phyloP scores from a whole-genome alignment of 306 rosid genomes.

The Pterocarpus macrocarpus region DNA sequence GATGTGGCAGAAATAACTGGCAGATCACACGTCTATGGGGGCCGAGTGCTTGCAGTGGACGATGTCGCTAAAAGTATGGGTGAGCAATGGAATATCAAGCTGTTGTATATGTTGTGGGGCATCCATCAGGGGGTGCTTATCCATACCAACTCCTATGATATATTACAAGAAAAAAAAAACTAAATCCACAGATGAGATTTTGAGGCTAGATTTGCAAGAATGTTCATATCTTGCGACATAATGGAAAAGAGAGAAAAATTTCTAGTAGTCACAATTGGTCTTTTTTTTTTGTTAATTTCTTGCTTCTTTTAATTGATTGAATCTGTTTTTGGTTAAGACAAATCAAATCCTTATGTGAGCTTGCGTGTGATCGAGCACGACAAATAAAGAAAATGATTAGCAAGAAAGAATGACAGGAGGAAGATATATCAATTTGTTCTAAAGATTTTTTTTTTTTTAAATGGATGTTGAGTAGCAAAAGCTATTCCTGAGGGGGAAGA shows the following conservation, averaged over 20 bases:
- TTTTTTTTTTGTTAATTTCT: conserved; percentile 14
- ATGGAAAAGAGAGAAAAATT: not conserved
- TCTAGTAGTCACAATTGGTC: conserved; percentile 31
- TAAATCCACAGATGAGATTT: conserved; percentile 9
- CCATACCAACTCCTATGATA: conserved; percentile 29
- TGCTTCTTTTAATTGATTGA: conserved; percentile 16
- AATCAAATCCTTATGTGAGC: conserved; percentile 39
- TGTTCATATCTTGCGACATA: conserved; percentile 35
- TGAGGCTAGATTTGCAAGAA: conserved; percentile 37
- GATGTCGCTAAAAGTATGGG: too few relatives aligned
- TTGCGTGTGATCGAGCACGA: not conserved
- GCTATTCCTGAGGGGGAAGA: conserved; percentile 27
- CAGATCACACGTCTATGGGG: too few relatives aligned
- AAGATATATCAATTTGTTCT: conserved; percentile 46
- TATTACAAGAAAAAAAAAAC: not conserved
- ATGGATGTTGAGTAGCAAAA: conserved; percentile 23
- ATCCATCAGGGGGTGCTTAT: conserved; percentile 39
- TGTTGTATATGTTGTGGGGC: conserved; percentile 22
- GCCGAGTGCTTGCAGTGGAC: too few relatives aligned
- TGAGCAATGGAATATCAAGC: not conserved
- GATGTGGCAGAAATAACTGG: too few relatives aligned
- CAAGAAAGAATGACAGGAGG: conserved; percentile 19
- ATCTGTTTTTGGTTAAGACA: conserved; percentile 44
- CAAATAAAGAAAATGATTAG: conserved; percentile 26
- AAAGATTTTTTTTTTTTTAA: not conserved